These are phyloP conservation scores for Fusarium camptoceras DNA, from an alignment of 2,329 filamentous ascomycete genomes.

Conservation along the genomic window DNA sequence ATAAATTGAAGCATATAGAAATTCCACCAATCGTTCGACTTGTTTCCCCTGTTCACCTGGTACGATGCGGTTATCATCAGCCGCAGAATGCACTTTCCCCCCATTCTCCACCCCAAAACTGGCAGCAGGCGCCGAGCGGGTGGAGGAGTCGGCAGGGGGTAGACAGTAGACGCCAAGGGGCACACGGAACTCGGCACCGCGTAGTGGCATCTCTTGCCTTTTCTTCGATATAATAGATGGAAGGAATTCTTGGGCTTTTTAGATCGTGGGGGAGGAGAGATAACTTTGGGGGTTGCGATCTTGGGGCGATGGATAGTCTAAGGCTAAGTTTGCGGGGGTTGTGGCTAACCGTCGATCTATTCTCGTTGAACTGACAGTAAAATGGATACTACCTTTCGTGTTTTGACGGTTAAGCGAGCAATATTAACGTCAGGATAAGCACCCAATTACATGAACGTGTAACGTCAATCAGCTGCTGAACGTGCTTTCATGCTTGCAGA, in stretches of 20 bases:
- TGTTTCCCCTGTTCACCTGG: slow-evolving; percentile 2
- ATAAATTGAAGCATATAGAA: slow-evolving; percentile 3
- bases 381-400: neutral
- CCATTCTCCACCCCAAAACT: slow-evolving; percentile 38
- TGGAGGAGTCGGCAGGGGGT: slow-evolving; percentile 29
- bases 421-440: slow-evolving; percentile 16
- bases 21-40: slow-evolving; percentile 31
- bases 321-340: slow-evolving; percentile 30
- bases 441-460: neutral
- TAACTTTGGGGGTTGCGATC: slow-evolving; percentile 33
- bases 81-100: slow-evolving; percentile 16
- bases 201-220: slow-evolving; percentile 12
- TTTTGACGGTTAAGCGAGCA: slow-evolving; percentile 16
- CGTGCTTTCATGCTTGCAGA: neutral
- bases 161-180: slow-evolving; percentile 13
- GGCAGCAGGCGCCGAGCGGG: slow-evolving; percentile 34
- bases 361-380: neutral
- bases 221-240: slow-evolving; percentile 10
- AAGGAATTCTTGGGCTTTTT: slow-evolving; percentile 6
- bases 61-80: slow-evolving; percentile 19
- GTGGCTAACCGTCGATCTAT: neutral
- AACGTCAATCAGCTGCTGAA: neutral
- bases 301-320: neutral
- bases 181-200: slow-evolving; percentile 41
- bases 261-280: slow-evolving; percentile 28